Evolutionary conservation across 2,329 filamentous ascomycete species (phyloP), one percentile per base, ranked within the genome.

Genomic region (Tolypocladium sp.): DNA sequence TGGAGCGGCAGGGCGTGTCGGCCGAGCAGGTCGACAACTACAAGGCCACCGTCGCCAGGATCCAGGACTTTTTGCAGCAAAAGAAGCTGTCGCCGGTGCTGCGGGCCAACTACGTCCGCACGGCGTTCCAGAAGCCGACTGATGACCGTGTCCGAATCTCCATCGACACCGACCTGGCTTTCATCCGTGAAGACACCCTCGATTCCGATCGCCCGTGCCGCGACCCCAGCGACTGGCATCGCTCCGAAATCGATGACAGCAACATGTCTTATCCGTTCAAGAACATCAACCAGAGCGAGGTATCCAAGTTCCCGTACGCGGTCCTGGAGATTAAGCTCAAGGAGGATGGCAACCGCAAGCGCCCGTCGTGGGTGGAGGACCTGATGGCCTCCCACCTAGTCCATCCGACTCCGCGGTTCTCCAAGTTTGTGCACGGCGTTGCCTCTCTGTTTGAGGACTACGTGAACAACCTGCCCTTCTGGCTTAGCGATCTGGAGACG

Each of bases 391-490:
- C 92, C 6, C 93, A 99, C 73, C 82, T 99, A 5, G 90, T 99
- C 63, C 92, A 96, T 70, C 86, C 92, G 53, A 87, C 90, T 0
- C 91, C 92, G 1, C 86, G 89, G 56, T 99, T 99, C 76, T 97
- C 92, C 67, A 99, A 99, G 73, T 99, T 97, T 67, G 89, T 96
- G 2, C 93, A 99, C 68, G 94, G 94, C 62, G 87, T 95, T 5
- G 92, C 93, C 9, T 87, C 88, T 44, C 81, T 99, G 2, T 97
- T 97, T 66, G 94, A 97, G 68, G 91, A 99, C 73, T 86, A 96
- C 69, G 92, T 99, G 72, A 97, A 97, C 76, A 92, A 86, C 63
- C 86, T 97, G 68, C 94, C 94, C 17, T 97, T 97, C 77, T 99
- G 94, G 94, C 83, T 97, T 40, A 88, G 88, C 67, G 90, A 96